phyloP scores from a whole-genome alignment of 129 eudicot species.

The Mikania micrantha region DNA sequence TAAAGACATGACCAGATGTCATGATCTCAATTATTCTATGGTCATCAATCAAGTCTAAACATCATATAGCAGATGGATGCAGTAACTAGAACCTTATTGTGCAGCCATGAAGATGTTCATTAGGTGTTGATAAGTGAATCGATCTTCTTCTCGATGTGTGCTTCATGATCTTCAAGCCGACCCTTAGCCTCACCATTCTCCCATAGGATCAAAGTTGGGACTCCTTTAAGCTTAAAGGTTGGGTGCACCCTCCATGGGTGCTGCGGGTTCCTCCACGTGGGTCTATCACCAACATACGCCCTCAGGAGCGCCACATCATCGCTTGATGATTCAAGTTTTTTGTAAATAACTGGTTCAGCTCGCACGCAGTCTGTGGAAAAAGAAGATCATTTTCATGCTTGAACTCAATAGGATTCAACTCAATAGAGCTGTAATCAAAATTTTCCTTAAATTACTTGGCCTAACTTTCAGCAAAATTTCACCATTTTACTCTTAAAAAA shows the following conservation, averaged over 20 bases:
- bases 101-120: slow-evolving; percentile 14
- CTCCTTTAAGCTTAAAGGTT: slow-evolving; percentile 76
- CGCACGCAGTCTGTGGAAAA: slow-evolving; percentile 70
- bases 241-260: slow-evolving; percentile 86
- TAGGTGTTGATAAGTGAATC: slow-evolving; percentile 48
- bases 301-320: slow-evolving; percentile 59
- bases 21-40: neutral
- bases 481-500: neutral
- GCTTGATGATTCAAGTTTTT: slow-evolving; percentile 51
- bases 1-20: neutral
- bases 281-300: slow-evolving; percentile 87
- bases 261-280: slow-evolving; percentile 80
- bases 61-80: slow-evolving; percentile 20
- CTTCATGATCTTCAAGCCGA: slow-evolving; percentile 94
- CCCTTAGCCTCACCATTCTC: slow-evolving; percentile 57
- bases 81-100: slow-evolving; percentile 9
- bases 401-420: neutral
- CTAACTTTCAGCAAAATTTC: slow-evolving; percentile 3
- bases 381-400: too few species aligned
- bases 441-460: neutral
- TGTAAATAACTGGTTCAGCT: slow-evolving; percentile 92
- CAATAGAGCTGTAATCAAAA: neutral
- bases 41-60: slow-evolving; percentile 4
- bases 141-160: slow-evolving; percentile 61
- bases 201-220: slow-evolving; percentile 81